Percentiles rank a stretch among this genome's conserved stretches.
Conservation (phyloP, 768 basidiomycete species). For the Auriculariales sp. region DNA sequence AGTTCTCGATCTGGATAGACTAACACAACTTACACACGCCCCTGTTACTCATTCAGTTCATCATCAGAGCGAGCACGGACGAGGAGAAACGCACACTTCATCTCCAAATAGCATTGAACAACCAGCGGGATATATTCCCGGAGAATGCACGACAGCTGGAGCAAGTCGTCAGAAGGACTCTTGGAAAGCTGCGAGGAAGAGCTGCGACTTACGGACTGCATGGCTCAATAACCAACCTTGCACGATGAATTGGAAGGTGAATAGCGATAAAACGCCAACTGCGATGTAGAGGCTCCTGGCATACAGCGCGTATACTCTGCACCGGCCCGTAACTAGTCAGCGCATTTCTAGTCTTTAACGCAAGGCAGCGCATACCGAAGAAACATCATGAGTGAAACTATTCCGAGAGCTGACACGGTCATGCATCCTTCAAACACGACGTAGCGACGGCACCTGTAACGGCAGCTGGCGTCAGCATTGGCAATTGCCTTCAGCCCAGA, state of each 20-base stretch:
- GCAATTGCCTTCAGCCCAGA: too few relatives aligned
- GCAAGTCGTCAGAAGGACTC: not conserved
- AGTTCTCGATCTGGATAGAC: too few relatives aligned
- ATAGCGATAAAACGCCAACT: constrained; percentile 18
- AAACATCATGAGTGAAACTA: constrained; percentile 45
- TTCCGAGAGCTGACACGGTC: constrained; percentile 35
- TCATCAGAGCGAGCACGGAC: not conserved
- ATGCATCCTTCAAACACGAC: constrained; percentile 24
- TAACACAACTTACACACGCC: too few relatives aligned
- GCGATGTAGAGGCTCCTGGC: constrained; percentile 11
- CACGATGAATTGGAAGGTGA: constrained; percentile 28
- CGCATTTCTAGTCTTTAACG: too few relatives aligned
- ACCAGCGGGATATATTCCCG: not conserved
- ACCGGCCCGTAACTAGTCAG: too few relatives aligned
- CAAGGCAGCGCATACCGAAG: constrained; percentile 33
- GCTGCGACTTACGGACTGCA: constrained; percentile 28
- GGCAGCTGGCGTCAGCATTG: not conserved
- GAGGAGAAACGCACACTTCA: constrained; percentile 11
- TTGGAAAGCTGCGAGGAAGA: not conserved
- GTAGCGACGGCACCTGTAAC: constrained; percentile 14
- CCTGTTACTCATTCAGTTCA: not conserved
- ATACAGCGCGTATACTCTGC: constrained; percentile 20
- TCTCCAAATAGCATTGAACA: constrained; percentile 25
- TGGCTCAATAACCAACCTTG: constrained; percentile 40
- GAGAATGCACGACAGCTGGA: not conserved